Percentiles rank a stretch among this genome's conserved stretches.
Conservation (phyloP, 2,329 filamentous ascomycete genomes). For the Aureobasidium vineae region DNA sequence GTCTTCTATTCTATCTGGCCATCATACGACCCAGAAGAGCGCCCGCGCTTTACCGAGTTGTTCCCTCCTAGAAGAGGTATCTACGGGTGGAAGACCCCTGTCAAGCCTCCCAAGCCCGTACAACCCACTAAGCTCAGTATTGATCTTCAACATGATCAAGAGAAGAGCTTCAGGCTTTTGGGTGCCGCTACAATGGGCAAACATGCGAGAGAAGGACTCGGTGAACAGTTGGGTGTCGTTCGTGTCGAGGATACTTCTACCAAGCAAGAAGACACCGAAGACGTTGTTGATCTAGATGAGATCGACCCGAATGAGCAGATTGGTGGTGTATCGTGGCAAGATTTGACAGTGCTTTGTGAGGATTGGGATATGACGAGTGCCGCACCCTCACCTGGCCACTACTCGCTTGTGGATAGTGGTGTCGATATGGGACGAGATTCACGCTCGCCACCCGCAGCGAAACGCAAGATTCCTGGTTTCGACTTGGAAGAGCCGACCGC, state of each 20-base stretch:
- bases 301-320: slow-evolving; percentile 63
- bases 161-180: slow-evolving; percentile 77
- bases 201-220: slow-evolving; percentile 46
- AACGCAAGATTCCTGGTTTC: slow-evolving; percentile 52
- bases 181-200: slow-evolving; percentile 55
- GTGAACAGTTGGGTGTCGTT: slow-evolving; percentile 58
- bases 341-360: slow-evolving; percentile 80
- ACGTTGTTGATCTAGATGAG: slow-evolving; percentile 52
- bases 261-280: slow-evolving; percentile 51
- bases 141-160: slow-evolving; percentile 81
- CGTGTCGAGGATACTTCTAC: slow-evolving; percentile 44
- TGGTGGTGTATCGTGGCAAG: slow-evolving; percentile 72
- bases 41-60: slow-evolving; percentile 76
- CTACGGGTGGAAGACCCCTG: slow-evolving; percentile 74
- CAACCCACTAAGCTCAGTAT: slow-evolving; percentile 84
- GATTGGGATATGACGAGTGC: slow-evolving; percentile 73
- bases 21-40: slow-evolving; percentile 69
- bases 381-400: slow-evolving; percentile 39
- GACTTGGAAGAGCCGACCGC: slow-evolving; percentile 32
- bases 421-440: slow-evolving; percentile 33
- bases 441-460: slow-evolving; percentile 56
- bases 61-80: slow-evolving; percentile 77
- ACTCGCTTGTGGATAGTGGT: slow-evolving; percentile 29
- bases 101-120: slow-evolving; percentile 76
- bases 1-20: slow-evolving; percentile 79